Evolutionary conservation across 768 basidiomycete species (phyloP).

Genomic region (Hypsizygus marmoreus): DNA sequence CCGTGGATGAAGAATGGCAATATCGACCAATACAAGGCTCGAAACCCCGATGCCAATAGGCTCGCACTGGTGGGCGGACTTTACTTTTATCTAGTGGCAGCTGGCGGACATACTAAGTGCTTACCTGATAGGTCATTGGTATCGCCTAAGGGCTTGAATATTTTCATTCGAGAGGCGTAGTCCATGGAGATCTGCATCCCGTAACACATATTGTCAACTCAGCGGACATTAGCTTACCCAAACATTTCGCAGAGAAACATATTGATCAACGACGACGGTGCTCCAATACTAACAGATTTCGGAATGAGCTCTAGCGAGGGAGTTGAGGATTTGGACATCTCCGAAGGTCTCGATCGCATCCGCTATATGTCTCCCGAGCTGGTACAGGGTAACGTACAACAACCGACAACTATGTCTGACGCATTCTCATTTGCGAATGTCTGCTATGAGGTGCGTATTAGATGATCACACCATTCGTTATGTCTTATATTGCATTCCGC

Average conservation of each 20-base stretch:
- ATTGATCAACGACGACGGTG: conserved; percentile 5
- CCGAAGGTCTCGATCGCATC: background rate
- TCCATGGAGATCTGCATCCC: conserved; percentile 8
- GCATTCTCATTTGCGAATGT: conserved; percentile 1
- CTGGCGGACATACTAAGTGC: no score
- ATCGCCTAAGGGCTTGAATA: no score
- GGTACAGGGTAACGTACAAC: background rate
- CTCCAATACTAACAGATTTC: conserved; percentile 9
- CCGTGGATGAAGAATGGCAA: conserved; percentile 2
- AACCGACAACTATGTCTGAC: conserved; percentile 1
- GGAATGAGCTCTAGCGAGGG: background rate
- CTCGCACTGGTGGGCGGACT: background rate
- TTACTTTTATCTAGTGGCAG: background rate
- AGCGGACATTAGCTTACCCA: background rate
- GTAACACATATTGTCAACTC: background rate
- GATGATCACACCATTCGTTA: no score
- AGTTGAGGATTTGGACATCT: background rate
- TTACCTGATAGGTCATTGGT: no score
- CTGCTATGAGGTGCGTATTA: background rate
- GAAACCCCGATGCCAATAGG: background rate
- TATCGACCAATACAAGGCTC: background rate
- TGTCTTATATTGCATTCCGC: no score
- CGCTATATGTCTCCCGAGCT: conserved; percentile 8
- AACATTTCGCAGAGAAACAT: conserved; percentile 8
- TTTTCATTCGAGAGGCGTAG: conserved; percentile 1